phyloP scores from a whole-genome alignment of 2,329 filamentous ascomycete genomes.

The Blumeria hordei region DNA sequence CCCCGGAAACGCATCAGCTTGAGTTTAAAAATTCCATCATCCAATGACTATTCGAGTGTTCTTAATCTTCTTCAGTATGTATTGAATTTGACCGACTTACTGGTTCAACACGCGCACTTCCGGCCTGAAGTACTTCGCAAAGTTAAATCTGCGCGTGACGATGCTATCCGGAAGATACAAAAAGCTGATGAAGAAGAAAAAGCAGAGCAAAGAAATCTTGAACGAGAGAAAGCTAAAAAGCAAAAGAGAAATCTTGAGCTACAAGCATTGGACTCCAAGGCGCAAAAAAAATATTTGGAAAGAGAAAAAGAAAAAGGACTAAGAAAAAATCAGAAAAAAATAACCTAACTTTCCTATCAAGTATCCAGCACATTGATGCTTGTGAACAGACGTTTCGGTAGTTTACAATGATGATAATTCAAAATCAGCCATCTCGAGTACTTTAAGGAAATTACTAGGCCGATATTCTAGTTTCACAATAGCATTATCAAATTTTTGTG shows the following conservation, averaged over 20 bases:
- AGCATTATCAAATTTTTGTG: no score
- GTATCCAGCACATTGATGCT: no score
- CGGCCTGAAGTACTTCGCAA: constrained; percentile 75
- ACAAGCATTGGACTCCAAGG: constrained; percentile 52
- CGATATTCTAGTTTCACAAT: no score
- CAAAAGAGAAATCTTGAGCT: constrained; percentile 71
- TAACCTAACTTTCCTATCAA: no score
- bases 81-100: constrained; percentile 59
- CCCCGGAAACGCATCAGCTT: constrained; percentile 76
- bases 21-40: constrained; percentile 43
- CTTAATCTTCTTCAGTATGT: constrained; percentile 59
- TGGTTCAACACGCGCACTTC: constrained; percentile 60
- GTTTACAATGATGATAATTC: no score
- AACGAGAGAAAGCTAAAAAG: constrained; percentile 59
- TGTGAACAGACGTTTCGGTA: no score
- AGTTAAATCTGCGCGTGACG: constrained; percentile 56
- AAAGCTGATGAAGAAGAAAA: constrained; percentile 59
- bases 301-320: constrained; percentile 55
- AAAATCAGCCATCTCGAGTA: no score
- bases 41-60: constrained; percentile 37
- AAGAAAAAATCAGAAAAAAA: constrained; percentile 36
- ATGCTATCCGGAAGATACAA: constrained; percentile 54
- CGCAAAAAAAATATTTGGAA: constrained; percentile 67
- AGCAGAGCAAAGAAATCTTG: constrained; percentile 48
- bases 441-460: no score